Conservation (phyloP, 495 filamentous ascomycete species). For the Schizothecium vesticola region DNA sequence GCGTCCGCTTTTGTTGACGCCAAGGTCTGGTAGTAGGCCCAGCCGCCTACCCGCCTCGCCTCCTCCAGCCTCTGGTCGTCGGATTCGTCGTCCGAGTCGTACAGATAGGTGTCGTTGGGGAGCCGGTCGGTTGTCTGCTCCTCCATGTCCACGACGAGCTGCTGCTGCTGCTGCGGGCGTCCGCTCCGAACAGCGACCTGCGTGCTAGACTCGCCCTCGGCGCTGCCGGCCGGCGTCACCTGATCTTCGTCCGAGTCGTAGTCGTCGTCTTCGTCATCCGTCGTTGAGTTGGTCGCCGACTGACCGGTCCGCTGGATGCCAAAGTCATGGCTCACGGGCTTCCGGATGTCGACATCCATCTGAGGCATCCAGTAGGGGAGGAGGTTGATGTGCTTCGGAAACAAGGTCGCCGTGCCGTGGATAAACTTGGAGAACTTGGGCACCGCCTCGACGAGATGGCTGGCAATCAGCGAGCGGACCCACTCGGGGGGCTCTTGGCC, state of each 20-base stretch:
- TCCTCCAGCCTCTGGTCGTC: conserved; percentile 65
- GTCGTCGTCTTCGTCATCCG: conserved; percentile 64
- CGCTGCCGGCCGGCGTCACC: conserved; percentile 5
- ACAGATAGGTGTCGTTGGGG: conserved; percentile 74
- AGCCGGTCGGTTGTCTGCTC: conserved; percentile 40
- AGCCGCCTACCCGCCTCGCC: conserved; percentile 64
- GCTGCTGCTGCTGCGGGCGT: conserved; percentile 31
- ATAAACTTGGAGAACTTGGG: conserved; percentile 99
- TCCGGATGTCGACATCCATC: conserved; percentile 97
- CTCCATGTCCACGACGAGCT: conserved; percentile 37
- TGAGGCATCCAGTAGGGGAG: conserved; percentile 97
- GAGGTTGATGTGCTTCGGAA: conserved; percentile 81
- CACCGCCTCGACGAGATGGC: conserved; percentile 93
- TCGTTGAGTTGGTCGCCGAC: conserved; percentile 68
- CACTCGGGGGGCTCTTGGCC: conserved; percentile 97
- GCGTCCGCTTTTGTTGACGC: conserved; percentile 29
- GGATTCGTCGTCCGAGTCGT: conserved; percentile 86
- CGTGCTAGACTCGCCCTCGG: conserved; percentile 31
- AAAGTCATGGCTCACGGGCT: conserved; percentile 77
- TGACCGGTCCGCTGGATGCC: conserved; percentile 78
- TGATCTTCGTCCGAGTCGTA: conserved; percentile 54
- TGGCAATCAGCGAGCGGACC: conserved; percentile 86
- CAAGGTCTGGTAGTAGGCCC: conserved; percentile 59
- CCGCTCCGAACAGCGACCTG: conserved; percentile 37
- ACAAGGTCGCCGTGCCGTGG: conserved; percentile 81